Percentiles rank a stretch among this genome's conserved stretches.
Conservation (phyloP, 2,329 filamentous ascomycete genomes). For the Blastomyces parvus region DNA sequence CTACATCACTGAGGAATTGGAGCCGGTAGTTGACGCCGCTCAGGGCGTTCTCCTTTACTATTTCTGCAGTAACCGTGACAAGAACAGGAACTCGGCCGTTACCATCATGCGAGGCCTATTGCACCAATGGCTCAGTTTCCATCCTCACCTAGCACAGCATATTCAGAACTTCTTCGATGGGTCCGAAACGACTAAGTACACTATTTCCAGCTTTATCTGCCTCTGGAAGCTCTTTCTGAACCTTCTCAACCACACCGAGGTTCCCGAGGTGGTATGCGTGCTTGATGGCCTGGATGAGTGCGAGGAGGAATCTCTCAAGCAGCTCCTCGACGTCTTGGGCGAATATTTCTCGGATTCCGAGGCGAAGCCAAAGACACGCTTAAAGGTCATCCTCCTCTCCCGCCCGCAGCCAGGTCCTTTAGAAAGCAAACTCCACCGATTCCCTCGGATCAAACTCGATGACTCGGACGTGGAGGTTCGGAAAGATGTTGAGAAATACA, state of each 20-base stretch:
- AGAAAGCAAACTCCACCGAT: constrained; percentile 15
- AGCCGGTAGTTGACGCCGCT: constrained; percentile 13
- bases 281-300: constrained; percentile 20
- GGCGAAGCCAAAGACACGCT: constrained; percentile 1
- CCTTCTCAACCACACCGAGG: constrained; percentile 12
- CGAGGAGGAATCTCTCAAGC: constrained; percentile 16
- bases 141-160: constrained; percentile 15
- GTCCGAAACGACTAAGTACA: constrained; percentile 18
- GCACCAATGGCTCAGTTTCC: constrained; percentile 17
- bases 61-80: constrained; percentile 21
- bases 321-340: constrained; percentile 15
- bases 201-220: constrained; percentile 16
- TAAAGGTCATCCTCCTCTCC: constrained; percentile 19
- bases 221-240: constrained; percentile 17
- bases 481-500: constrained; percentile 19
- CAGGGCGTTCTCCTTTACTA: constrained; percentile 18
- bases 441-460: constrained; percentile 14
- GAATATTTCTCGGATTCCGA: constrained; percentile 12
- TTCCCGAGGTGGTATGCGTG: constrained; percentile 16
- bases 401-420: constrained; percentile 17
- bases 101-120: constrained; percentile 20
- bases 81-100: constrained; percentile 19
- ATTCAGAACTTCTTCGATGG: constrained; percentile 16
- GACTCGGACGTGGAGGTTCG: constrained; percentile 14
- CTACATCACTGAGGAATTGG: constrained; percentile 18